These are phyloP conservation scores for Nakataea oryzae DNA, from an alignment of 2,329 filamentous ascomycete species.

Conservation along the genomic window DNA sequence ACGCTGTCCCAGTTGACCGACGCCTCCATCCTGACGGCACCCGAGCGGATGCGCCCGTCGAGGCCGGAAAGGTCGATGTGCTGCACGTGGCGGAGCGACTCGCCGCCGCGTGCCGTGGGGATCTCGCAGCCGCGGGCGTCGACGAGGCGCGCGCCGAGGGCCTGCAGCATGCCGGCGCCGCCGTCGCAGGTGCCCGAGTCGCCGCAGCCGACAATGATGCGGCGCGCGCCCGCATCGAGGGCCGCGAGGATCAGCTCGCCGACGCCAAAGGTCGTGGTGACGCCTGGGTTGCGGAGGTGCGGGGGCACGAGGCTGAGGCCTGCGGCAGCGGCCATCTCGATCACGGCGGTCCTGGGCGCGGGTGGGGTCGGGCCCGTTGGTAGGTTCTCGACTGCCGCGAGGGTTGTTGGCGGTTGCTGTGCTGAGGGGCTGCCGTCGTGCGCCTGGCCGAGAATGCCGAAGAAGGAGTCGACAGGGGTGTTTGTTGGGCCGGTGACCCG, in stretches of 20 bases:
- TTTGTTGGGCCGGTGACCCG: conserved; percentile 33
- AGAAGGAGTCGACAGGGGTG: conserved; percentile 28
- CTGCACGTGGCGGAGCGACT: background rate
- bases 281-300: conserved; percentile 29
- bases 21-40: conserved; percentile 29
- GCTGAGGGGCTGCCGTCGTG: background rate
- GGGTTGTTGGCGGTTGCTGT: background rate
- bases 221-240: conserved; percentile 30
- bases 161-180: conserved; percentile 42
- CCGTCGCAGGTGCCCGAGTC: conserved; percentile 44
- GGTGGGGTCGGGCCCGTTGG: background rate
- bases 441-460: conserved; percentile 23
- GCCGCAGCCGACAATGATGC: conserved; percentile 39
- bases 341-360: conserved; percentile 26
- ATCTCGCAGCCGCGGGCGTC: conserved; percentile 24
- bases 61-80: background rate
- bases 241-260: conserved; percentile 35
- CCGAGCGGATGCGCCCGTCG: background rate
- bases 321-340: conserved; percentile 43
- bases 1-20: conserved; percentile 41
- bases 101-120: conserved; percentile 27
- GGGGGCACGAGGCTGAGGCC: conserved; percentile 37
- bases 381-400: too few relatives aligned
- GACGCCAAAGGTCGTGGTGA: conserved; percentile 40
- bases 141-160: conserved; percentile 33